Evolutionary conservation across 1,139 yeast genomes (phyloP), one percentile per base, ranked within the genome.

Genomic region (Casaregolazyma lundiana): DNA sequence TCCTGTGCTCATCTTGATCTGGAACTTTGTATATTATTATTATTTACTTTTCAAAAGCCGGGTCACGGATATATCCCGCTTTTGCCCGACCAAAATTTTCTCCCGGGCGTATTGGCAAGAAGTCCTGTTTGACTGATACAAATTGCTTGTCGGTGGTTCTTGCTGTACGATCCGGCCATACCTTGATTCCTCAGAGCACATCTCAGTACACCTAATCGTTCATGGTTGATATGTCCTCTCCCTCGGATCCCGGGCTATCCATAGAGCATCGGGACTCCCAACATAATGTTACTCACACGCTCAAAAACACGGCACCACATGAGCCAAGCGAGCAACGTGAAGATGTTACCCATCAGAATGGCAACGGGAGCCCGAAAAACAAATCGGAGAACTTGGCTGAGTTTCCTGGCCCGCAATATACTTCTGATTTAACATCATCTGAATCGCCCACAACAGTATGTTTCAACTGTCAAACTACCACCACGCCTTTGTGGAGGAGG

Each of bases 401-500:
- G 32, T 26, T 26, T 15, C 32, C 32, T 9, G 32, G 32, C 16
- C 13, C 32, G n/a, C n/a, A n/a, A n/a, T n/a, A n/a, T n/a, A n/a
- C n/a, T n/a, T n/a, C n/a, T n/a, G n/a, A n/a, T n/a, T n/a, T n/a
- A n/a, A n/a, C n/a, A n/a, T n/a, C n/a, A n/a, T n/a, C n/a, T 26
- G 32, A 26, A 13, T 26, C 32, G 13, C 13, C 32, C 3, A 26
- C 46, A n/a, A 52, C 96, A 1, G 76, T 84, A 18, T 89, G 97
- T 65, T 86, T 84, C 57, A 89, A 89, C 65, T 89, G 97, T 68
- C 77, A 84, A 60, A 89, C 97, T 1, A 86, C 88, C 49, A 89
- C 92, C 1, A 89, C 97, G 1, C 97, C 97, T 1, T 70, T 89
- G 20, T 89, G 97, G 97, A 76, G 97, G 63, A 73, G 97, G 57